phyloP scores from a whole-genome alignment of 768 basidiomycete genomes.

The Mrakia hoshinonis region DNA sequence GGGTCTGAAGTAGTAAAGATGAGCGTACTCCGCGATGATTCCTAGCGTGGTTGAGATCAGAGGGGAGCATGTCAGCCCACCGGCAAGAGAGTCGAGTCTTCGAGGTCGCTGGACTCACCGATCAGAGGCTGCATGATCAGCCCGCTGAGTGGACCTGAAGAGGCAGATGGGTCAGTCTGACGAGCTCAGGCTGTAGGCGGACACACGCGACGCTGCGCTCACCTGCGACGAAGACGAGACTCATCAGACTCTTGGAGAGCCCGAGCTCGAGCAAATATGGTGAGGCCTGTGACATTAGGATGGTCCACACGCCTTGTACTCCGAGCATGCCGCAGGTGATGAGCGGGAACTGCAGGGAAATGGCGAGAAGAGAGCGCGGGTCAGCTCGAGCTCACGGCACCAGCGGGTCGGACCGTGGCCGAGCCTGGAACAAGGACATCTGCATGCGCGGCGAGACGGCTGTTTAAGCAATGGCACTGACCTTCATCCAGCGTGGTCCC shows the following conservation, averaged over 20 bases:
- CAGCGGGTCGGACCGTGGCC: not conserved
- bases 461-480: not conserved
- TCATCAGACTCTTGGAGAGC: conserved; percentile 74
- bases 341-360: conserved; percentile 16
- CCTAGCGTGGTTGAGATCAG: too few species aligned
- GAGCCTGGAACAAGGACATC: not conserved
- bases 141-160: conserved; percentile 59
- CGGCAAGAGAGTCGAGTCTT: not conserved
- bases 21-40: conserved; percentile 5
- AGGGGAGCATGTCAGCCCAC: not conserved
- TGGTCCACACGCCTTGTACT: conserved; percentile 63
- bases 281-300: conserved; percentile 88
- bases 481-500: conserved; percentile 21
- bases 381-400: not conserved
- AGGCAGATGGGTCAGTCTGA: not conserved
- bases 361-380: not conserved
- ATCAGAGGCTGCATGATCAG: conserved; percentile 85
- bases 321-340: conserved; percentile 18
- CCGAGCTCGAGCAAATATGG: conserved; percentile 87
- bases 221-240: conserved; percentile 84
- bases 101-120: conserved; percentile 43
- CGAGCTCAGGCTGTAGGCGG: not conserved
- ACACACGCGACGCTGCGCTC: not conserved
- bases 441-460: too few species aligned
- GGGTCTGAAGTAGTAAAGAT: not conserved